A percentile compares a stretch with the other conserved stretches of the same genome.
Evolutionary conservation across 192 early-diverging fungal genomes (phyloP).

Genomic region (Obelidium mucronatum): DNA sequence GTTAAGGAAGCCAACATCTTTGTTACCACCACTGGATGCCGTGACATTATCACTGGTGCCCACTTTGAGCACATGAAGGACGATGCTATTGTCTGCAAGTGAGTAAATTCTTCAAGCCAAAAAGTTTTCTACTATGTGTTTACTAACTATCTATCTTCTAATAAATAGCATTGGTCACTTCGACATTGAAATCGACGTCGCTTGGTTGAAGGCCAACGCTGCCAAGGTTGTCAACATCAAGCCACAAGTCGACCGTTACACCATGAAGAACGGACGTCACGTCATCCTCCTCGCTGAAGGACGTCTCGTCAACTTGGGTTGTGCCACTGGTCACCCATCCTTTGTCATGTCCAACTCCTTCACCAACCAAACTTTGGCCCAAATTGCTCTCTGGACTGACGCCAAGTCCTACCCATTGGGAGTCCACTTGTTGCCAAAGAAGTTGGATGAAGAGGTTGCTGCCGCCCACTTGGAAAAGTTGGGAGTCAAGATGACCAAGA

Average conservation of each 20-base stretch:
- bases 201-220: conserved; percentile 97
- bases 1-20: conserved; percentile 94
- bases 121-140: too few relatives aligned
- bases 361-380: conserved; percentile 98
- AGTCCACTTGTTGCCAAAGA: conserved; percentile 99
- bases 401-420: conserved; percentile 85
- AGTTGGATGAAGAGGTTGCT: conserved; percentile 99
- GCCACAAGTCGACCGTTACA: conserved; percentile 98
- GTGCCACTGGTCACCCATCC: conserved; percentile 97
- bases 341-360: conserved; percentile 99
- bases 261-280: conserved; percentile 88
- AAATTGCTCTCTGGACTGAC: conserved; percentile 99
- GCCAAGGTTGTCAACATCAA: conserved; percentile 92
- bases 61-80: conserved; percentile 97
- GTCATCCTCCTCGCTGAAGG: conserved; percentile 98
- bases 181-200: conserved; percentile 98
- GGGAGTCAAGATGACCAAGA: conserved; percentile 91
- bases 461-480: conserved; percentile 93
- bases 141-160: too few relatives aligned
- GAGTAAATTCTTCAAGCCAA: too few relatives aligned
- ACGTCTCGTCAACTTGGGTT: conserved; percentile 99
- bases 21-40: conserved; percentile 98
- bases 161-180: conserved; percentile 99
- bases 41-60: conserved; percentile 94
- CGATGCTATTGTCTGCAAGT: conserved; percentile 98